Percentiles rank a stretch among this genome's conserved stretches.
phyloP scores from a whole-genome alignment of 495 filamentous ascomycete species.

The Penicillium robsamsonii region DNA sequence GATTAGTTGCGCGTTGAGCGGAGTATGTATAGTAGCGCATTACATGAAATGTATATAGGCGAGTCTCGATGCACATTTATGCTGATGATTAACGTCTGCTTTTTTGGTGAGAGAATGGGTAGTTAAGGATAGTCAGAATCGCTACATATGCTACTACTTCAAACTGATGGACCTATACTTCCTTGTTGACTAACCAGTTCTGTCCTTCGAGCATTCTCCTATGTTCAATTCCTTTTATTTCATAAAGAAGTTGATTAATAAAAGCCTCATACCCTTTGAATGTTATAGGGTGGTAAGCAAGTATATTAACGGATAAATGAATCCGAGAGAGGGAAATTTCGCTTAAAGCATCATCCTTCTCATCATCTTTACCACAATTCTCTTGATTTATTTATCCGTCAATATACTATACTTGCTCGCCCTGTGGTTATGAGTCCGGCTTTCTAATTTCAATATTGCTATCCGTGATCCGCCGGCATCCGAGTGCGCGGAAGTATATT shows the following conservation, averaged over 20 bases:
- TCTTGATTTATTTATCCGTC: too few species aligned
- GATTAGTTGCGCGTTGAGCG: conserved; percentile 33
- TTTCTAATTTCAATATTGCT: too few species aligned
- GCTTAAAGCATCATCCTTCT: too few species aligned
- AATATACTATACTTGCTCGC: too few species aligned
- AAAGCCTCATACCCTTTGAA: too few species aligned
- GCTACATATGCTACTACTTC: not conserved
- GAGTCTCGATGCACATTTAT: not conserved
- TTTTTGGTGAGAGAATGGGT: not conserved
- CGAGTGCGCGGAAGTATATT: not conserved
- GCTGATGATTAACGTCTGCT: conserved; percentile 1
- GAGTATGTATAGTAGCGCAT: conserved; percentile 28
- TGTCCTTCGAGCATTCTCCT: not conserved
- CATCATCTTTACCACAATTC: too few species aligned
- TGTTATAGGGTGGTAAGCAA: too few species aligned
- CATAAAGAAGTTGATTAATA: too few species aligned
- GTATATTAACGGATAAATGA: too few species aligned
- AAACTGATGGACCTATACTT: not conserved
- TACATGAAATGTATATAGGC: conserved; percentile 9
- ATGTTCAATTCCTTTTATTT: too few species aligned
- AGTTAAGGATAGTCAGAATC: not conserved
- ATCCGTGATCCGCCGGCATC: not conserved
- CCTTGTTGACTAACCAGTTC: not conserved
- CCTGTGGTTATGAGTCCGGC: too few species aligned
- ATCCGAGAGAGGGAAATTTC: too few species aligned